phyloP scores from a whole-genome alignment of 192 early-diverging fungal genomes.

The Coemansia guatemalensis region DNA sequence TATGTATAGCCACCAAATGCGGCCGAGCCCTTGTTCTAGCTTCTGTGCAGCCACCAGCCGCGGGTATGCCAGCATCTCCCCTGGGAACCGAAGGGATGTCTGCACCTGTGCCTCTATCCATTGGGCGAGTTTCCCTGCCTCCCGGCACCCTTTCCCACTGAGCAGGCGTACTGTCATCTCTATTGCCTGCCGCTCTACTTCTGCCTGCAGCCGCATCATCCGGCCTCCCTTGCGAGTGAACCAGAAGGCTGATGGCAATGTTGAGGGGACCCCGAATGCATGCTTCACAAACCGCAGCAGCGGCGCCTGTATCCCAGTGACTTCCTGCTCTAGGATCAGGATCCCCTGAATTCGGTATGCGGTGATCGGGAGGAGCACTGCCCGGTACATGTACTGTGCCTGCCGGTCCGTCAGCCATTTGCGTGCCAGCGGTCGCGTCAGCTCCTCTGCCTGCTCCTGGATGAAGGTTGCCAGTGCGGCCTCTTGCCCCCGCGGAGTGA shows the following conservation, averaged over 20 bases:
- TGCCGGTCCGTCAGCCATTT: slow-evolving; percentile 9
- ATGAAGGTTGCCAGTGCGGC: neutral
- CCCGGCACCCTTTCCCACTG: slow-evolving; percentile 1
- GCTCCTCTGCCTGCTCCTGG: neutral
- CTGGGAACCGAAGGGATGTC: neutral
- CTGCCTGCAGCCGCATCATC: neutral
- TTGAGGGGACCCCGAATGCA: neutral
- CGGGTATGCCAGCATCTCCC: slow-evolving; percentile 5
- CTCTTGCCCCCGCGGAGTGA: neutral
- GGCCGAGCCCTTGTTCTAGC: neutral
- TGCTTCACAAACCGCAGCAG: slow-evolving; percentile 1
- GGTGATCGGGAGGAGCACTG: neutral
- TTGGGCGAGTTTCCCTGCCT: neutral
- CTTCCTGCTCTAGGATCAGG: neutral
- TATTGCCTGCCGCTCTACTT: neutral
- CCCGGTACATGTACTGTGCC: slow-evolving; percentile 4
- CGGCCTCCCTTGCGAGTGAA: neutral
- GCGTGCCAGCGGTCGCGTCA: neutral
- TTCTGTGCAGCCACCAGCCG: neutral
- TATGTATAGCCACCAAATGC: neutral
- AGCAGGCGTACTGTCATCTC: neutral
- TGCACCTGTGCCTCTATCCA: neutral
- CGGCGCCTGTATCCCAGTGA: neutral
- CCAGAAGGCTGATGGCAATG: neutral
- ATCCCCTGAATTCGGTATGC: slow-evolving; percentile 8